Evolutionary conservation across 177 flowering plant genomes (phyloP), one percentile per base, ranked within the genome.

Genomic region (Vitis hybrid): DNA sequence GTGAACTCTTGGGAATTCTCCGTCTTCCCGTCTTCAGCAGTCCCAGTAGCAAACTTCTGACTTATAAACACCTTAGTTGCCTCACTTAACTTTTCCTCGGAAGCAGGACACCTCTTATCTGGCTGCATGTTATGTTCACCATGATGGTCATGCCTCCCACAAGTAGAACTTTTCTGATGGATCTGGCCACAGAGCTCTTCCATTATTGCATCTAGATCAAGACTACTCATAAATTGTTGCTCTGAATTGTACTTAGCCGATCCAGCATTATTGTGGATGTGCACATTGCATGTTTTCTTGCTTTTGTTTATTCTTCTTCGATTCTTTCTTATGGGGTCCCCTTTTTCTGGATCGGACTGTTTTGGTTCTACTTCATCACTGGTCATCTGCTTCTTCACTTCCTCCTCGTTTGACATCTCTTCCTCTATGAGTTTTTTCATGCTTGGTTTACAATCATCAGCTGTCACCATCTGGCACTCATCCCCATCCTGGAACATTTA

Each of bases 361-460:
- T 70, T 70, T 4, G 16, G 11, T 53, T 71, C 77, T 45, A 60
- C 72, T 67, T 71, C 78, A 64, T 67, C 22, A 65, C 70, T 70
- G 39, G 16, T 69, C 29, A 8, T 31, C 70, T 79, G 77, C 58
- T 77, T 72, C 62, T 63, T 73, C 29, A 51, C n/a, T 50, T 73
- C 74, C 52, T 75, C 71, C 65, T 86, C 87, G 51, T 26, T 69
- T 26, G 69, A 69, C 88, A 90, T 83, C 66, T 88, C 92, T 77
- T 85, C 87, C 70, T 86, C 89, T 66, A 88, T 86, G 49, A 88
- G 88, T 67, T 74, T 82, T 78, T 88, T 88, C 68, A 88, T 85
- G 70, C 92, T 88, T 51, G 85, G 83, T 72, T 79, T 86, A 52
- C 55, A 60, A 66, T 51, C 39, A 60, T 65, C 80, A 60, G 65